Evolutionary conservation across 345 rosid genomes (phyloP).

Genomic region (Brassica carinata): DNA sequence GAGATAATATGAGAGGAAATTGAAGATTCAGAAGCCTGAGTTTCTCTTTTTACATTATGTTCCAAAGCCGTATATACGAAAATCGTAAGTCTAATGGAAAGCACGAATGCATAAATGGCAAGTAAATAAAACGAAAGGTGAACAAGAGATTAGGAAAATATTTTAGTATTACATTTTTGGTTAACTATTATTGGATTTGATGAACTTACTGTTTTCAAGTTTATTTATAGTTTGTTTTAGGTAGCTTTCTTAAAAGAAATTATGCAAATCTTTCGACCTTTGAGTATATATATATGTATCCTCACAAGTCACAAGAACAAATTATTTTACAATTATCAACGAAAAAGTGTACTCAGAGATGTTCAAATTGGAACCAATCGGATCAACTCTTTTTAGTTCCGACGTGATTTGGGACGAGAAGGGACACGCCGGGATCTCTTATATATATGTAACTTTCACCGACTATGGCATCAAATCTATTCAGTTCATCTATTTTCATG

Average conservation of each 20-base stretch:
- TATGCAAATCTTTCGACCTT: neutral
- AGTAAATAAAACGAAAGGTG: neutral
- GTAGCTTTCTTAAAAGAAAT: neutral
- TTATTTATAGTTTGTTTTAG: neutral
- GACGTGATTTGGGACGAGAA: constrained; percentile 14
- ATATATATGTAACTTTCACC: neutral
- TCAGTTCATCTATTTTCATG: constrained; percentile 9
- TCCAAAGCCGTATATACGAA: neutral
- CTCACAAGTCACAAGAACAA: neutral
- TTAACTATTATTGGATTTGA: neutral
- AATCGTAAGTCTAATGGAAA: neutral
- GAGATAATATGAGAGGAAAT: neutral
- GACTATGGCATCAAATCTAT: neutral
- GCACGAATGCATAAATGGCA: neutral
- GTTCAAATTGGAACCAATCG: constrained; percentile 10
- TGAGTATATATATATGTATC: neutral
- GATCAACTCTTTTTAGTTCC: neutral
- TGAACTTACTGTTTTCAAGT: neutral
- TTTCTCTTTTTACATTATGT: neutral
- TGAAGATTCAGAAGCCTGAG: neutral
- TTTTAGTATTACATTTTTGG: neutral
- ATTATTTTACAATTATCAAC: neutral
- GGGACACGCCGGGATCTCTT: constrained; percentile 7
- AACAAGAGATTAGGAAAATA: neutral
- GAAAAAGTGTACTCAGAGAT: neutral